Evolutionary conservation across 345 rosid species (phyloP), one percentile per base, ranked within the genome.

Genomic region (Hibiscus tridactylites): DNA sequence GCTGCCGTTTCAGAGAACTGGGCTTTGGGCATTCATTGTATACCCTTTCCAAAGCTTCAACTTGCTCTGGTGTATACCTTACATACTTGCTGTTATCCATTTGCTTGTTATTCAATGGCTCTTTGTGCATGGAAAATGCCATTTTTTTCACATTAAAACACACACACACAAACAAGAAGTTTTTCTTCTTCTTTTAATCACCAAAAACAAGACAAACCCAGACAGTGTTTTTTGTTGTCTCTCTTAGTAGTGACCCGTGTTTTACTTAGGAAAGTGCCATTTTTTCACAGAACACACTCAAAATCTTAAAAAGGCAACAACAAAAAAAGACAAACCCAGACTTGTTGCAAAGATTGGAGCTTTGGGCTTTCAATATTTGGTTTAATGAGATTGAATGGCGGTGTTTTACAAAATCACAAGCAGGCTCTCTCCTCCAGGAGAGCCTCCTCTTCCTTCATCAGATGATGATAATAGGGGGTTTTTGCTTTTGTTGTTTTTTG

Each of bases 11-110:
- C 63, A 89, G 74, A 60, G 93, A 89, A 74, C 87, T 87, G 69
- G 93, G 93, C 86, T 89, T 89, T 42, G 93, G 93, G 76, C 91
- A 89, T 82, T 89, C 94, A 44, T 74, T 57, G 79, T 89, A 89
- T 5, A 89, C 87, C 74, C 94, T 85, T 83, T 89, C 91, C 79
- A 89, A 78, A 70, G 94, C 91, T 75, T 89, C 94, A 26, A 87
- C 94, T 73, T 89, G 94, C 81, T 87, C 91, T 47, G 94, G 90
- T 50, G 90, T 87, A 66, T 87, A 89, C 77, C 91, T 78, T 74
- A 89, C 91, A 61, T 89, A 89, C 81, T 89, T 89, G 77, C 85
- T 81, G 19, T 72, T 21, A 72, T 89, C 94, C 94, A 87, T 84
- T 68, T 82, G 81, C 74, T 67, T 67, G 37, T 73, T 77, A 62